Percentiles rank a stretch among this genome's conserved stretches.
Conservation (phyloP, 345 rosid species). For the Sonneratia alba region DNA sequence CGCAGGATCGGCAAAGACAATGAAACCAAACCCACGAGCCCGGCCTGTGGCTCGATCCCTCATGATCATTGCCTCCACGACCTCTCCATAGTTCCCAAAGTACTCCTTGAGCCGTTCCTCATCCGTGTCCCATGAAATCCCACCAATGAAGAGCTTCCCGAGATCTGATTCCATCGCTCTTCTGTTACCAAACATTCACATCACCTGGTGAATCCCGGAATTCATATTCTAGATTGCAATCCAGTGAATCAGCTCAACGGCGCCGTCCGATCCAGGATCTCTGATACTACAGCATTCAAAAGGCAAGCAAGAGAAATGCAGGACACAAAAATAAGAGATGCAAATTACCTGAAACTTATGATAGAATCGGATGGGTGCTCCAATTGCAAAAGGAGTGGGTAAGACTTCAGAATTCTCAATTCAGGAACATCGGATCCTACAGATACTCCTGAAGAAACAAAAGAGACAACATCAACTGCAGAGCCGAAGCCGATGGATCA, state of each 20-base stretch:
- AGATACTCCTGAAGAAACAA: slow-evolving; percentile 19
- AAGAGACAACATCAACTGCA: neutral
- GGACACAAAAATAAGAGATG: slow-evolving; percentile 19
- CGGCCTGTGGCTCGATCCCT: slow-evolving; percentile 62
- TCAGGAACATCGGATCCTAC: slow-evolving; percentile 48
- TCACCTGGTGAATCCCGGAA: slow-evolving; percentile 16
- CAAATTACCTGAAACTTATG: slow-evolving; percentile 32
- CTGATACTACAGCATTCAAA: neutral
- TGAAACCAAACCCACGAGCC: slow-evolving; percentile 83
- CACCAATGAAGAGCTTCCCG: slow-evolving; percentile 86
- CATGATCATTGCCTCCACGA: slow-evolving; percentile 60
- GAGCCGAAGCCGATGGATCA: slow-evolving; percentile 9
- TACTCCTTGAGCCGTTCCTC: slow-evolving; percentile 64
- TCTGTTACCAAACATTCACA: slow-evolving; percentile 30
- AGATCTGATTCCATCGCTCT: slow-evolving; percentile 55
- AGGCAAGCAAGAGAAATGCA: slow-evolving; percentile 10
- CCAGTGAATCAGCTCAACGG: neutral
- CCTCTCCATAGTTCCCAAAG: slow-evolving; percentile 62
- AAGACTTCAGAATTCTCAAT: slow-evolving; percentile 39
- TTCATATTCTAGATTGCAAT: neutral
- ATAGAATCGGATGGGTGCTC: slow-evolving; percentile 49
- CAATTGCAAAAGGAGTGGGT: slow-evolving; percentile 36
- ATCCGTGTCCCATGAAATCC: slow-evolving; percentile 87
- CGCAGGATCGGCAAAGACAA: slow-evolving; percentile 64
- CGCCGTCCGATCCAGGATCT: neutral